These are phyloP conservation scores for Trypanosoma caninum DNA, from an alignment of 208 protist species.

Conservation along the genomic window DNA sequence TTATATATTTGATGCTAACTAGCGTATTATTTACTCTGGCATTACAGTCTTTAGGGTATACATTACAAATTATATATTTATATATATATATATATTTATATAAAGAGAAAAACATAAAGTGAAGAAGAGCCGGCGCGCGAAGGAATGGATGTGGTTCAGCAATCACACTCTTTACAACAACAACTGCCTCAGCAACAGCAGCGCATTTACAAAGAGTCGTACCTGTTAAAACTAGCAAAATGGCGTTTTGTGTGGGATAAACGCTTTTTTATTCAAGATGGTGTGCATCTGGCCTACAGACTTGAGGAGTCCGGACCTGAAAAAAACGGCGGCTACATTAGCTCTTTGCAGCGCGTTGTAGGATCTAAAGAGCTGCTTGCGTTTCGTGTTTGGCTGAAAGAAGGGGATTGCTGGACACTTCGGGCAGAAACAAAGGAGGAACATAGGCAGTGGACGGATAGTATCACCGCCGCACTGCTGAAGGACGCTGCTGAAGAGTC, in stretches of 20 bases:
- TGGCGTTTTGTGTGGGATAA: conserved; percentile 72
- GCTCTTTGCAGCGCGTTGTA: conserved; percentile 32
- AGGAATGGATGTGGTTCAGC: no score
- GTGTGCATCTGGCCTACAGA: conserved; percentile 56
- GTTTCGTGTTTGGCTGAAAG: conserved; percentile 70
- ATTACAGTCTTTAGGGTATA: no score
- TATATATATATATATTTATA: background rate
- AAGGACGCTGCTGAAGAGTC: background rate
- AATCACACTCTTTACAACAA: no score
- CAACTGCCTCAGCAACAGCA: background rate
- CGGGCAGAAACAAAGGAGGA: conserved; percentile 36
- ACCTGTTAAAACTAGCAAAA: conserved; percentile 57
- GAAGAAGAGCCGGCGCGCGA: no score
- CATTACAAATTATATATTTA: background rate
- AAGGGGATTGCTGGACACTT: conserved; percentile 69
- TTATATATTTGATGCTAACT: no score
- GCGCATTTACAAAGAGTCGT: background rate
- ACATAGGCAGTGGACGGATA: conserved; percentile 13
- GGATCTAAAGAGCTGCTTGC: conserved; percentile 22
- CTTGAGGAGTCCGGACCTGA: conserved; percentile 39
- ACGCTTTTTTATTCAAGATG: conserved; percentile 58
- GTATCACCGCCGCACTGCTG: conserved; percentile 7
- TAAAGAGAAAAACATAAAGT: no score
- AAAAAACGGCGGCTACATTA: conserved; percentile 51
- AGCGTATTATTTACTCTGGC: background rate